These are phyloP conservation scores for Penicillium verrucosum DNA, from an alignment of 2,329 filamentous ascomycete species.

Conservation along the genomic window DNA sequence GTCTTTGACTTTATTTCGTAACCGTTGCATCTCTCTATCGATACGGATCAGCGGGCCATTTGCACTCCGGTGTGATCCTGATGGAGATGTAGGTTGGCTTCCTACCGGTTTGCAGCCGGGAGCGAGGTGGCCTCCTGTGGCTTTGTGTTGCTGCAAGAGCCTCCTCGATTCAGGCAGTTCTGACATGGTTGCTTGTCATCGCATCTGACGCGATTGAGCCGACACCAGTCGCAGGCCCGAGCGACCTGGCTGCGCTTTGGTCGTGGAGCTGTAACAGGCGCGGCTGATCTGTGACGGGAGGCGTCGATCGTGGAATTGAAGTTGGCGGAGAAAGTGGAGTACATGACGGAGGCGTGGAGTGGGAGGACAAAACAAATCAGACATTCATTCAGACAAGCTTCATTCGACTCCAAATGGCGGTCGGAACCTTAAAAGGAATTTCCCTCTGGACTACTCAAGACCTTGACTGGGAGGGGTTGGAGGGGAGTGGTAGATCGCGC, in stretches of 20 bases:
- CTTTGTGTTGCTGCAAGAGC: constrained; percentile 9
- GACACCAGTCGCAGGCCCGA: not conserved
- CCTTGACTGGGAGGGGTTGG: not conserved
- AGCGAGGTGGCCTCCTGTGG: constrained; percentile 4
- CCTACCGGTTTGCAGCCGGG: constrained; percentile 3
- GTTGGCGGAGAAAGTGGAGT: constrained; percentile 6
- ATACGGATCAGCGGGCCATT: not conserved
- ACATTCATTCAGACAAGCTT: not conserved
- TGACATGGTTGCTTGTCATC: not conserved
- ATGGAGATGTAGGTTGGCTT: not conserved
- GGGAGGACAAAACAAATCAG: not conserved
- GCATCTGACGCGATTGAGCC: not conserved
- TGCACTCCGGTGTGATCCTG: no score
- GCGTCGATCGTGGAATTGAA: constrained; percentile 1
- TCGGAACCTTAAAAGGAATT: not conserved
- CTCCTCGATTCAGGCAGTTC: not conserved
- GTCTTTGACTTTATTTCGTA: not conserved
- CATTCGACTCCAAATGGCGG: not conserved
- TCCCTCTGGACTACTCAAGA: not conserved
- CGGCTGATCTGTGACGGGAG: not conserved
- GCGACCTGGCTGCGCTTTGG: not conserved
- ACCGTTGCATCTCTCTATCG: not conserved
- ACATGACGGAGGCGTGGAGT: not conserved
- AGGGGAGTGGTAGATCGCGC: not conserved
- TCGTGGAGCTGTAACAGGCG: not conserved